Evolutionary conservation across 2,329 filamentous ascomycete genomes (phyloP).

Genomic region (Fusarium albidum): DNA sequence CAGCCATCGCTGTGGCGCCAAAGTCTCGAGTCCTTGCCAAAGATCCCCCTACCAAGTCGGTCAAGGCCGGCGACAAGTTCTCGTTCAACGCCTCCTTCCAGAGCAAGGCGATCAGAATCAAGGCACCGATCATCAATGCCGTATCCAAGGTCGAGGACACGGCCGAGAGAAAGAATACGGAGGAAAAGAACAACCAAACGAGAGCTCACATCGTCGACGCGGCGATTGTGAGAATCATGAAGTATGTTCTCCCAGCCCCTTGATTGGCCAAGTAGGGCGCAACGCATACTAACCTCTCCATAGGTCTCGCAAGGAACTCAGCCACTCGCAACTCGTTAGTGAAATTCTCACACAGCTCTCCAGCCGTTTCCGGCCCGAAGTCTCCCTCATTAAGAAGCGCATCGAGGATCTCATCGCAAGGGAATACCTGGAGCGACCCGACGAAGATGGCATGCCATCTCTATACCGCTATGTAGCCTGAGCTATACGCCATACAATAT

Average conservation of each 20-base stretch:
- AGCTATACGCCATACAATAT: constrained; percentile 12
- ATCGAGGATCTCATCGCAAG: constrained; percentile 80
- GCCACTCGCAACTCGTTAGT: constrained; percentile 73
- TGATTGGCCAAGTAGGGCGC: background rate
- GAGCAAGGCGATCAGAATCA: constrained; percentile 86
- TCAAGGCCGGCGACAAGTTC: constrained; percentile 81
- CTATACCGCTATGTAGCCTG: constrained; percentile 78
- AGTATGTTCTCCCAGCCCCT: constrained; percentile 65
- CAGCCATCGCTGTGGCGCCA: constrained; percentile 81
- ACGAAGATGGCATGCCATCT: constrained; percentile 71
- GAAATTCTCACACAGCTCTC: constrained; percentile 77
- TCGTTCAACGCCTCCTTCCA: constrained; percentile 82
- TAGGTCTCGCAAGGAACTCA: constrained; percentile 77
- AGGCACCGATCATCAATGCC: constrained; percentile 83
- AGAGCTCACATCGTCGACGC: constrained; percentile 77
- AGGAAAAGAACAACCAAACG: constrained; percentile 78
- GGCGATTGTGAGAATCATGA: constrained; percentile 84
- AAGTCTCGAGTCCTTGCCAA: constrained; percentile 86
- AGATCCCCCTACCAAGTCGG: constrained; percentile 78
- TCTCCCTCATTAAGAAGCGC: constrained; percentile 81
- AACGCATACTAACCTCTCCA: constrained; percentile 22
- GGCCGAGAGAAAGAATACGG: constrained; percentile 73
- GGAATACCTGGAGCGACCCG: constrained; percentile 77
- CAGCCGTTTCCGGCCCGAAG: constrained; percentile 77
- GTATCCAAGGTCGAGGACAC: constrained; percentile 85